phyloP scores from a whole-genome alignment of 1,284 basidiomycete genomes.

The Anthracocystis panici-leucophaei region DNA sequence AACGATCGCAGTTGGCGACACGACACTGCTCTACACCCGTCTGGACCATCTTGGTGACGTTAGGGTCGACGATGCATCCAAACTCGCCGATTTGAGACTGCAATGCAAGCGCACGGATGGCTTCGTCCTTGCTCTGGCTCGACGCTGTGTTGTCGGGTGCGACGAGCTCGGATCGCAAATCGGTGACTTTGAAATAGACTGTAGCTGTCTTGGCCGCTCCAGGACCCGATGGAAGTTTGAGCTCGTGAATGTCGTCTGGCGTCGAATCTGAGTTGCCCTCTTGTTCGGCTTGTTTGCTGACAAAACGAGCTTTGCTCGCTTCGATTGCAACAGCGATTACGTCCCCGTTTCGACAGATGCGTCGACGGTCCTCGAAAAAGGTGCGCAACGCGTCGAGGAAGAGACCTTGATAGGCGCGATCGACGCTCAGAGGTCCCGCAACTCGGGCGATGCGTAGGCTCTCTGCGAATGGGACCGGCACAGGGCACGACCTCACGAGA shows the following conservation, averaged over 20 bases:
- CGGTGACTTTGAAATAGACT: conserved; percentile 83
- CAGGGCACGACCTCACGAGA: conserved; percentile 51
- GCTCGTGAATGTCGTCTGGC: conserved; percentile 66
- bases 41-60: conserved; percentile 80
- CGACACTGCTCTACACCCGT: conserved; percentile 80
- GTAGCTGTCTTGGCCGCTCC: conserved; percentile 68
- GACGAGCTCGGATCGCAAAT: conserved; percentile 78
- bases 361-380: conserved; percentile 76
- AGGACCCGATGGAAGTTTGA: conserved; percentile 27
- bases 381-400: conserved; percentile 79
- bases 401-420: conserved; percentile 79
- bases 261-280: conserved; percentile 56
- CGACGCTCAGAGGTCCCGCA: conserved; percentile 81
- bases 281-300: conserved; percentile 47
- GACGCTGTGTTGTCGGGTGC: conserved; percentile 66
- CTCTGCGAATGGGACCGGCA: conserved; percentile 65
- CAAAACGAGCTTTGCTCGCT: conserved; percentile 69
- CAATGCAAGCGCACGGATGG: conserved; percentile 33
- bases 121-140: conserved; percentile 29
- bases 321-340: conserved; percentile 81
- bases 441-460: conserved; percentile 82
- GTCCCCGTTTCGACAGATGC: conserved; percentile 83
- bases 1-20: conserved; percentile 76
- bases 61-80: conserved; percentile 77
- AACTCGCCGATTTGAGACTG: conserved; percentile 75